Base-by-base conservation (phyloP, 495 filamentous ascomycete species). In the Aspergillus heteromorphus region DNA sequence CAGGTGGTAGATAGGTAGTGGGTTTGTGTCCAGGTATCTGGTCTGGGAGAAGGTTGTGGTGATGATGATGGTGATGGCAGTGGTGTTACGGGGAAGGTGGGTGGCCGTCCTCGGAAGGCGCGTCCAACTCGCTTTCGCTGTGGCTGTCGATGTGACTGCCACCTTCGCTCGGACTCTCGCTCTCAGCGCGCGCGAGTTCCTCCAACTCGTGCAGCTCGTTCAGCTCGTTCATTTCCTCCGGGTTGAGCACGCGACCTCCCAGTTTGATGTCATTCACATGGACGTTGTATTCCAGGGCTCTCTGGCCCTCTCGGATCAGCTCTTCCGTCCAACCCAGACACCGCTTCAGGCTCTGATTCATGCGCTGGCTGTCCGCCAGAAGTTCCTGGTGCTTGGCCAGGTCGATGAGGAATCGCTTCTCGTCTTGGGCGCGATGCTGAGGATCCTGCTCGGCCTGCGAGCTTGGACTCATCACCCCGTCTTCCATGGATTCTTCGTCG, bases 341-440 rank as follows among this genome's bases (percentile, higher is more conserved):
- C 23, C 90, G 79, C 64, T 89, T 92, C 3, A 99, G 75, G 61
- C 88, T 92, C 61, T 93, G 87, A 66, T 97, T 97, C 73, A 97
- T 89, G 68, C 87, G 92, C 63, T 96, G 89, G 53, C 86, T 91
- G 66, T 96, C 91, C 19, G 88, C 70, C 4, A 98, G 80, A 1
- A 97, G 74, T 60, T 92, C 86, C 54, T 91, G 89, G 63, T 99
- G 93, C 63, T 89, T 90, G 6, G 85, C 80, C 11, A 99, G 79
- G 67, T 99, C 93, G 16, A 95, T 72, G 51, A 84, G 79, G 19
- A 96, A 76, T 16, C 87, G 79, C 63, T 85, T 85, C 64, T 93
- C 88, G 59, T 97, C 93, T 23, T 72, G 66, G 4, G 66, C 69
- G 5, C 65, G 73, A 51, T 74, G 67, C 6, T 65, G 65, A 2